Percentiles rank a stretch among this genome's conserved stretches.
Conservation (phyloP, 805 yeast genomes). For the Candida tallmaniae region DNA sequence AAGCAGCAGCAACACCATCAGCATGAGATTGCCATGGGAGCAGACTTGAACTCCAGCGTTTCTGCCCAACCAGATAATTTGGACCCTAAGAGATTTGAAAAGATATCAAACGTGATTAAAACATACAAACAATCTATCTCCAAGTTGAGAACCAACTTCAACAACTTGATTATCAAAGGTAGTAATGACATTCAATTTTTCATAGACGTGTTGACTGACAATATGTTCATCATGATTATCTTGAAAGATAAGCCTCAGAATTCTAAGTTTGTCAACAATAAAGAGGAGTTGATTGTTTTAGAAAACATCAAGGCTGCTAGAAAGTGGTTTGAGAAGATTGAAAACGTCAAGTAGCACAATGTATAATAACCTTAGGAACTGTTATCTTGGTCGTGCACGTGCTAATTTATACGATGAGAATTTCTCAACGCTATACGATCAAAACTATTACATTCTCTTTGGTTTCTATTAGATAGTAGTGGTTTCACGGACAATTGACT, state of each 20-base stretch:
- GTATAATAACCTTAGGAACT: neutral
- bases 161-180: constrained; percentile 68
- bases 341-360: constrained; percentile 14
- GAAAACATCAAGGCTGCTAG: constrained; percentile 57
- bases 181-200: constrained; percentile 41
- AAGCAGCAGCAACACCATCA: constrained; percentile 21
- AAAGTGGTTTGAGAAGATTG: constrained; percentile 47
- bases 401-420: too few species aligned
- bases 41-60: constrained; percentile 2
- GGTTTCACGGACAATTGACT: too few species aligned
- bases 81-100: constrained; percentile 92
- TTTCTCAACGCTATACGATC: too few species aligned
- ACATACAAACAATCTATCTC: constrained; percentile 90
- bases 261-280: constrained; percentile 18
- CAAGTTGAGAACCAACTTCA: constrained; percentile 81
- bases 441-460: too few species aligned
- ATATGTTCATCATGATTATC: constrained; percentile 59
- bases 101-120: constrained; percentile 88
- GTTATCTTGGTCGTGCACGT: too few species aligned
- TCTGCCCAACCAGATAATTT: constrained; percentile 24
- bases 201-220: constrained; percentile 54
- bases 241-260: constrained; percentile 37
- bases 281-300: constrained; percentile 43
- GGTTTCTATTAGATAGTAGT: too few species aligned
- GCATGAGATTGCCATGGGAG: neutral